Base-by-base conservation (phyloP, 805 yeast species). In the Clavispora phyllophila region DNA sequence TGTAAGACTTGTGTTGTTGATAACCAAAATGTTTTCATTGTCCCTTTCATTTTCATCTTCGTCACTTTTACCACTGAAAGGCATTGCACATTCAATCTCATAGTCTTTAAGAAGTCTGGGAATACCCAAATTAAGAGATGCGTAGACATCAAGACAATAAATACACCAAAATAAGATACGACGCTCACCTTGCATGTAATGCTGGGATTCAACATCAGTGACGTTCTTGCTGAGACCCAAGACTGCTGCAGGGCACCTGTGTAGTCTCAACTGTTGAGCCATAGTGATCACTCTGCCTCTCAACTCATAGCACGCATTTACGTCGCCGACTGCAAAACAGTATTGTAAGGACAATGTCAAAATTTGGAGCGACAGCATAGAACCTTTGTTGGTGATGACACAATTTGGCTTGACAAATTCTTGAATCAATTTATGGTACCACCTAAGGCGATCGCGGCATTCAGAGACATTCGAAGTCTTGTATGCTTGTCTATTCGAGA, bases 81-180 rank as follows among this genome's bases (percentile, higher is more conserved):
- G 96, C 53, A 85, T 63, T 1, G 91, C 90, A 68, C 96, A 87
- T 59, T 87, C 95, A 39, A 88, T 79, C 58, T 87, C 95, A 54
- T 78, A 79, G 57, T 87, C 96, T 54, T 84, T 84, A 22, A 88
- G 63, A 37, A 87, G 63, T 48, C 95, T 68, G 4, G 96, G 96
- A 29, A 87, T 86, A 36, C 96, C 96, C 37, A 88, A 64, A 45
- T 81, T 81, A 46, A 86, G 73, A 3, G 91, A 79, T 20, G 87
- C 70, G 56, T 86, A 86, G 3, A 81, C 73, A 58, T 89, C 96
- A 49, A 89, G 68, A 23, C 81, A 73, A 60, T 86, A 88, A 35
- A 82, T 76, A 48, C 87, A 80, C 96, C 96, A 89, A 53, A 89
- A 89, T 31, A 87, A 62, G 27, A 86, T 76, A 58, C 95, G 76